Conservation (phyloP, 2,329 filamentous ascomycete species). For the Pseudonectria foliicola region DNA sequence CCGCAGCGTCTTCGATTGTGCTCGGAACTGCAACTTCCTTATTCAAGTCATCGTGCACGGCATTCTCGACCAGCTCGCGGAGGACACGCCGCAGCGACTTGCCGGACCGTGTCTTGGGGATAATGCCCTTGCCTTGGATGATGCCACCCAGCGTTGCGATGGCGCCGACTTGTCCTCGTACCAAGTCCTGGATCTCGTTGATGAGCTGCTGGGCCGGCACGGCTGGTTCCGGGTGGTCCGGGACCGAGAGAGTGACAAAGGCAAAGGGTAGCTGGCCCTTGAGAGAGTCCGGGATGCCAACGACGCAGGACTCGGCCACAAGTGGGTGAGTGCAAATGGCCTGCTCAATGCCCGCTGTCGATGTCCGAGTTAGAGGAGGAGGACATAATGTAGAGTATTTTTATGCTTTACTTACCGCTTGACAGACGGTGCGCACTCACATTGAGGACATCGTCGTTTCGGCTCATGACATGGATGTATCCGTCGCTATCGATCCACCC, state of each 20-base stretch:
- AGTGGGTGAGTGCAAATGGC: conserved; percentile 73
- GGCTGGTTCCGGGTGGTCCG: conserved; percentile 44
- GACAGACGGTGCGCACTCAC: conserved; percentile 90
- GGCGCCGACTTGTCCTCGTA: conserved; percentile 75
- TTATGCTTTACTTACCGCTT: conserved; percentile 66
- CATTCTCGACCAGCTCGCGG: conserved; percentile 78
- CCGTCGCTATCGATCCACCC: conserved; percentile 75
- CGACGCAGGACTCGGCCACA: conserved; percentile 78
- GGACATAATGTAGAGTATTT: background rate
- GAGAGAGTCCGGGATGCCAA: conserved; percentile 75
- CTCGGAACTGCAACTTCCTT: conserved; percentile 68
- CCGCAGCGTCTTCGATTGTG: conserved; percentile 74
- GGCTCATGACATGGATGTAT: conserved; percentile 57
- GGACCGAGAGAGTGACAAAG: conserved; percentile 56
- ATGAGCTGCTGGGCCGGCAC: conserved; percentile 38
- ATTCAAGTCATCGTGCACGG: conserved; percentile 63
- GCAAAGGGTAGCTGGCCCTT: conserved; percentile 92
- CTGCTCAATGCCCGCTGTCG: conserved; percentile 75
- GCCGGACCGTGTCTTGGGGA: conserved; percentile 85
- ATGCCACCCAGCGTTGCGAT: conserved; percentile 83
- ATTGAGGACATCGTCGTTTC: conserved; percentile 83
- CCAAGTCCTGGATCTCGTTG: conserved; percentile 62
- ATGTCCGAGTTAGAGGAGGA: conserved; percentile 5
- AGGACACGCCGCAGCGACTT: conserved; percentile 82
- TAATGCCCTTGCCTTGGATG: conserved; percentile 77